A percentile compares a stretch with the other conserved stretches of the same genome.
phyloP scores from a whole-genome alignment of 352 stramenopile genomes.

The Phytophthora vignae region DNA sequence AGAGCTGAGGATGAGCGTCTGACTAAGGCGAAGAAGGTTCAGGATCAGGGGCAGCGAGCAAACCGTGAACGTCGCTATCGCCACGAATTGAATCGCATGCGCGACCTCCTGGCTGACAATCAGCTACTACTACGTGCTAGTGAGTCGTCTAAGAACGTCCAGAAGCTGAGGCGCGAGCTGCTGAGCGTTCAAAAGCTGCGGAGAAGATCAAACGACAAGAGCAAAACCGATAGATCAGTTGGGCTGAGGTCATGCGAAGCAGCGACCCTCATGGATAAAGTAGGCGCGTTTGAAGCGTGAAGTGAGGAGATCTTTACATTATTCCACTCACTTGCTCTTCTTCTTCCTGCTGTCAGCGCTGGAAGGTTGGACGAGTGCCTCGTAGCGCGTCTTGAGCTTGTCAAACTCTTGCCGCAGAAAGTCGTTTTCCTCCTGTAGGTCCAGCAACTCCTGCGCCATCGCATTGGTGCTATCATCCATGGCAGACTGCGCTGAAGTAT shows the following conservation, averaged over 20 bases:
- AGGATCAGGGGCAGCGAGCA: too few relatives aligned
- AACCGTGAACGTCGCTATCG: too few relatives aligned
- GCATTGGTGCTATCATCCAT: conserved; percentile 11
- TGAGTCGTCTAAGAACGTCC: too few relatives aligned
- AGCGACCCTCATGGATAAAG: conserved; percentile 55
- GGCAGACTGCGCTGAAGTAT: conserved; percentile 6
- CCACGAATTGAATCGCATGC: too few relatives aligned
- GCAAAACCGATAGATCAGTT: conserved; percentile 21
- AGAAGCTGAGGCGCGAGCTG: too few relatives aligned
- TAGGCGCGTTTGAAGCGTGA: conserved; percentile 33
- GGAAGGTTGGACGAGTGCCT: conserved; percentile 33
- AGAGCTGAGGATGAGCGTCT: too few relatives aligned
- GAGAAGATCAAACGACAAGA: conserved; percentile 12
- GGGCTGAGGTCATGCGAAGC: conserved; percentile 26
- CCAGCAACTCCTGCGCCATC: conserved; percentile 48
- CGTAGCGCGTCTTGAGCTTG: conserved; percentile 71
- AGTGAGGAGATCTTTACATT: neutral
- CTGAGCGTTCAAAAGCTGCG: too few relatives aligned
- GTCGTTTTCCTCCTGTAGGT: conserved; percentile 74
- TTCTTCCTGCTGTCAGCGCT: conserved; percentile 1
- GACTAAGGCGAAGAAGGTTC: too few relatives aligned
- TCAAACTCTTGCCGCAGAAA: conserved; percentile 76
- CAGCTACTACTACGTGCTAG: too few relatives aligned
- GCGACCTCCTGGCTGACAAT: too few relatives aligned
- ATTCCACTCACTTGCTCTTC: conserved; percentile 1